Percentiles rank a stretch among this genome's conserved stretches.
These are phyloP conservation scores for Leccinum subgranulosum DNA, from an alignment of 768 basidiomycete genomes.

Conservation along the genomic window DNA sequence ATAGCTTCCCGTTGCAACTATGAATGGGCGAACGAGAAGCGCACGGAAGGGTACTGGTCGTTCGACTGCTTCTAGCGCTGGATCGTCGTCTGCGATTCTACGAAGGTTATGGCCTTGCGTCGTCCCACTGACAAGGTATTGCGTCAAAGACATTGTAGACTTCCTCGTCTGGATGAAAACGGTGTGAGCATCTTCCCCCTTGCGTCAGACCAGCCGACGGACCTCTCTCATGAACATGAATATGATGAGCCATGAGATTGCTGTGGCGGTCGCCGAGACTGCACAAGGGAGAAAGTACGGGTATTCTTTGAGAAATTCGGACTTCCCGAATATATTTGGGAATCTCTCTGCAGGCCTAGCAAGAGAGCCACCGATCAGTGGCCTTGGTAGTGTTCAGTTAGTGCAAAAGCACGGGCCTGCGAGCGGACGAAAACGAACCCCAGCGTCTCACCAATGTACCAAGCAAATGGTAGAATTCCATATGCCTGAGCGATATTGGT, in stretches of 20 bases:
- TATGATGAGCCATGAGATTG: conserved; percentile 47
- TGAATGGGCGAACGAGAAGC: conserved; percentile 50
- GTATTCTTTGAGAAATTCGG: conserved; percentile 55
- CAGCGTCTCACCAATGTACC: conserved; percentile 40
- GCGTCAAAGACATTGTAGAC: conserved; percentile 6
- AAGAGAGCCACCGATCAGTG: conserved; percentile 64
- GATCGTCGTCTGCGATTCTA: background rate
- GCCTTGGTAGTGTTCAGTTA: conserved; percentile 38
- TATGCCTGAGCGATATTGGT: conserved; percentile 41
- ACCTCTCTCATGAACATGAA: conserved; percentile 57
- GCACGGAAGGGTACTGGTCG: conserved; percentile 43
- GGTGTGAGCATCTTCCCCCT: conserved; percentile 1
- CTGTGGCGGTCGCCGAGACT: conserved; percentile 54
- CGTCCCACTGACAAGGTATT: conserved; percentile 16
- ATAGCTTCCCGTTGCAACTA: conserved; percentile 60
- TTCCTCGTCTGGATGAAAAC: conserved; percentile 12
- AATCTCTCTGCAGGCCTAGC: conserved; percentile 66
- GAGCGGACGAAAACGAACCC: conserved; percentile 34
- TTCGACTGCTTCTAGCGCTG: background rate
- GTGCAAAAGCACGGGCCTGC: background rate
- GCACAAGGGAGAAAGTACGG: conserved; percentile 76
- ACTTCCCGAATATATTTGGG: conserved; percentile 54
- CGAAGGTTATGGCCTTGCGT: background rate
- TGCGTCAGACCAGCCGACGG: background rate
- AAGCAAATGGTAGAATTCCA: conserved; percentile 53